Evolutionary conservation across 2,329 filamentous ascomycete species (phyloP).

Genomic region (Beauveria brongniartii): DNA sequence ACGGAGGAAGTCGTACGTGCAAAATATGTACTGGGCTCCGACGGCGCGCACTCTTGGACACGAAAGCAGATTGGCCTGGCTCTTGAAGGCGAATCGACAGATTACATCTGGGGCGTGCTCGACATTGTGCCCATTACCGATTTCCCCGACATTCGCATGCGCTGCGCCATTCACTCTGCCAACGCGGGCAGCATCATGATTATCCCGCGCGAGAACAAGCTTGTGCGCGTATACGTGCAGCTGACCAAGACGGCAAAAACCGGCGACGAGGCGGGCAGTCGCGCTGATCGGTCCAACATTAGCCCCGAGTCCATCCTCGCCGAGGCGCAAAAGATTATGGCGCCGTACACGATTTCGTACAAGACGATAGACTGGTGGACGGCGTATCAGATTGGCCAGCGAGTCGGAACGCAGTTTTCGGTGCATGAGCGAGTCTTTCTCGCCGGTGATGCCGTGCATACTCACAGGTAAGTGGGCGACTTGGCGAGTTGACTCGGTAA

Average conservation of each 20-base stretch:
- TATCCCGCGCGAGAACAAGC: slow-evolving; percentile 54
- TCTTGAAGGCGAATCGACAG: slow-evolving; percentile 47
- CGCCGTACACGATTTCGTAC: slow-evolving; percentile 59
- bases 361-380: slow-evolving; percentile 57
- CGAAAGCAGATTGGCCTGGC: slow-evolving; percentile 48
- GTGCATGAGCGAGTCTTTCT: slow-evolving; percentile 55
- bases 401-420: slow-evolving; percentile 51
- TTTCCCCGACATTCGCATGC: slow-evolving; percentile 52
- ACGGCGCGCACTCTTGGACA: slow-evolving; percentile 61
- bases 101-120: slow-evolving; percentile 44
- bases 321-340: slow-evolving; percentile 55
- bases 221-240: slow-evolving; percentile 60
- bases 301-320: slow-evolving; percentile 55
- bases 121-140: slow-evolving; percentile 36
- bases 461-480: slow-evolving; percentile 23
- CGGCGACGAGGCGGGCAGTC: slow-evolving; percentile 21
- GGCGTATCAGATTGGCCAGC: slow-evolving; percentile 66
- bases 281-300: slow-evolving; percentile 52
- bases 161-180: slow-evolving; percentile 50
- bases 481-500: no score
- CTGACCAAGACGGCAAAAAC: slow-evolving; percentile 37
- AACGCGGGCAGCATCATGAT: slow-evolving; percentile 53
- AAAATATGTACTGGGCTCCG: slow-evolving; percentile 59
- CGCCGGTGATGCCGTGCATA: slow-evolving; percentile 57
- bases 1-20: slow-evolving; percentile 24